Conservation (phyloP, 257 asterid genomes). For the Fraxinus excelsior region DNA sequence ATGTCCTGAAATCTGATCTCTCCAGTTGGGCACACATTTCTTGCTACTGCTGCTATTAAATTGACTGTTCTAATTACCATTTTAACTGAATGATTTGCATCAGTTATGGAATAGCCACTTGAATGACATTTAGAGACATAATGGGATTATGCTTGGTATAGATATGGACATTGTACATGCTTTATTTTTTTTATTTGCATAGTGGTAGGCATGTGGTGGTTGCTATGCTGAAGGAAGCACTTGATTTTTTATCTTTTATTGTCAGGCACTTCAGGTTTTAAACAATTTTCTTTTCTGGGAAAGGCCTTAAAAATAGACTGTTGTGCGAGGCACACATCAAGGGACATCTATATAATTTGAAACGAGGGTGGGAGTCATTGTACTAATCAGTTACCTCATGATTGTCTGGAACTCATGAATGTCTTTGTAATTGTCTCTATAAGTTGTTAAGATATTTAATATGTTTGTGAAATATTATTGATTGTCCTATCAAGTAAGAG, state of each 20-base stretch:
- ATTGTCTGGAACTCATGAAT: too few species aligned
- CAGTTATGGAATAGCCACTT: background rate
- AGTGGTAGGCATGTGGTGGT: background rate
- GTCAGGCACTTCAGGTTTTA: background rate
- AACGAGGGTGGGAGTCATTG: background rate
- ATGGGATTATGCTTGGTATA: background rate
- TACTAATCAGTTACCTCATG: background rate
- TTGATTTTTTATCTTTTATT: background rate
- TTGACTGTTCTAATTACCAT: background rate
- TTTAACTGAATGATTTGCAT: background rate
- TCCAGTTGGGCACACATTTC: background rate
- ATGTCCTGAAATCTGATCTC: background rate
- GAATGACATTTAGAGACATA: background rate
- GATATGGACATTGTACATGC: background rate
- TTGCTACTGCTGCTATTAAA: background rate
- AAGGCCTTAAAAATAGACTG: background rate
- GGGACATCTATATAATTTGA: background rate
- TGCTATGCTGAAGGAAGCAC: background rate
- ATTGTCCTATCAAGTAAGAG: constrained; percentile 12
- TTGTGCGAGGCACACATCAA: background rate
- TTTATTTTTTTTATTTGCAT: background rate
- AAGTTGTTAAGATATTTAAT: background rate
- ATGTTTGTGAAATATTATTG: background rate
- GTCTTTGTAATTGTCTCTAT: background rate
- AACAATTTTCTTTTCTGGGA: too few species aligned